Evolutionary conservation across 2,329 filamentous ascomycete genomes (phyloP), one percentile per base, ranked within the genome.

Genomic region (Paraphaeosphaeria sporulosa): DNA sequence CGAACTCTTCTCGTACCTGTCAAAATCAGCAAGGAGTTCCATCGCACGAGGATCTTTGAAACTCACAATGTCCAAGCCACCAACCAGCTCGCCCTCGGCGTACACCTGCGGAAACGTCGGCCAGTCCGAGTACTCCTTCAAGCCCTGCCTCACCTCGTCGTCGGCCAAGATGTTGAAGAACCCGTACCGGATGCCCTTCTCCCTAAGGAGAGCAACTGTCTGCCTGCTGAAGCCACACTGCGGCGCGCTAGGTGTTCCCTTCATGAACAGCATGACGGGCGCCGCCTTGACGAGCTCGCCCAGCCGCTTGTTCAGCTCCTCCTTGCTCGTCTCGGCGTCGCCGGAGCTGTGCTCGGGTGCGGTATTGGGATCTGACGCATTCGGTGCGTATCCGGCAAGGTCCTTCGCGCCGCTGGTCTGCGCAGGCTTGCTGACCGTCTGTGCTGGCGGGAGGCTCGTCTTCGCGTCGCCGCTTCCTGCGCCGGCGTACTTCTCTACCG

Each of bases 111-210:
- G 95, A 80, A 93, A 99, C 0, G 95, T 99, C 10, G 95, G 95
- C 95, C 95, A 99, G 64, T 98, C 95, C n/a, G 93, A 93, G 77
- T 89, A 98, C 80, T 95, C 92, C 85, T 99, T 99, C 73, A 99
- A 81, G 0, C 95, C 95, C 81, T 98, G 94, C 62, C 95, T 87
- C 50, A 99, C 95, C 78, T 98, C 94, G 73, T 99, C 94, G 76
- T 99, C 95, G 64, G 95, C 95, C 70, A 99, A 81, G 65, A 99
- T 99, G 77, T 99, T 98, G 84, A 99, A 99, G 84, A 99, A 99
- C 21, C 95, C 95, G 78, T 98, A 99, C 77, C 96, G 93, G 62
- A 99, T 91, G 52, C 90, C 90, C 75, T 93, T 90, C 80, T 98
- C 94, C 55, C 95, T 87, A 71, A 99, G 81, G 49, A 99, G 87